Evolutionary conservation across 495 filamentous ascomycete species (phyloP).

Genomic region (Neurospora sp.): DNA sequence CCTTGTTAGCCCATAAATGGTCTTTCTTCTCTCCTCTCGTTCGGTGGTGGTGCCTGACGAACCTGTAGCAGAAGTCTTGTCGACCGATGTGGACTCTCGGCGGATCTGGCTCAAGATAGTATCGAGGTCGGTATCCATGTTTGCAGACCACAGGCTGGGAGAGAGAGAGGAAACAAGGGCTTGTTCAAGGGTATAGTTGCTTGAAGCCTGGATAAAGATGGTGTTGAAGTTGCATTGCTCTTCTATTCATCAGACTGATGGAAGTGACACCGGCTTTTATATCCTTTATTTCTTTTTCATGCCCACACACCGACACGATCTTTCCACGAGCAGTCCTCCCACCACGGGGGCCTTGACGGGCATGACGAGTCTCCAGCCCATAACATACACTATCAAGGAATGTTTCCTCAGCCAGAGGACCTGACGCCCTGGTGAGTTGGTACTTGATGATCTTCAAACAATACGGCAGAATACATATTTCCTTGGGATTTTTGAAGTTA

Average conservation of each 20-base stretch:
- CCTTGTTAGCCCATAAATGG: neutral
- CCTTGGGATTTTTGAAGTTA: neutral
- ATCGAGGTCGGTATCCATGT: neutral
- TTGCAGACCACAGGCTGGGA: neutral
- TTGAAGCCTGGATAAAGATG: neutral
- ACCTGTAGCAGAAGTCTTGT: neutral
- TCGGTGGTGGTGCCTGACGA: neutral
- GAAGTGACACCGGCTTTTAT: neutral
- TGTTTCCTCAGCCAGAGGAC: neutral
- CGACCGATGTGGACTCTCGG: neutral
- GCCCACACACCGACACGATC: neutral
- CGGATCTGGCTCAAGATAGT: neutral
- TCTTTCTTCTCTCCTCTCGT: neutral
- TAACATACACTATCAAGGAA: neutral
- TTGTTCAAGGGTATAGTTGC: neutral
- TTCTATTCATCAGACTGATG: neutral
- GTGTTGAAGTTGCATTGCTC: neutral
- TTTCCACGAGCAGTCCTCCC: neutral
- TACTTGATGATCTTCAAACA: neutral
- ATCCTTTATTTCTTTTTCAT: neutral
- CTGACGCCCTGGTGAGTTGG: neutral
- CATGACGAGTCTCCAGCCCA: neutral
- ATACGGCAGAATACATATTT: neutral
- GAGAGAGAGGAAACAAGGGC: neutral
- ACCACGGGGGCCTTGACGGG: neutral